Percentiles rank a stretch among this genome's conserved stretches.
Evolutionary conservation across 2,329 filamentous ascomycete species (phyloP).

Genomic region (Fusarium citri): DNA sequence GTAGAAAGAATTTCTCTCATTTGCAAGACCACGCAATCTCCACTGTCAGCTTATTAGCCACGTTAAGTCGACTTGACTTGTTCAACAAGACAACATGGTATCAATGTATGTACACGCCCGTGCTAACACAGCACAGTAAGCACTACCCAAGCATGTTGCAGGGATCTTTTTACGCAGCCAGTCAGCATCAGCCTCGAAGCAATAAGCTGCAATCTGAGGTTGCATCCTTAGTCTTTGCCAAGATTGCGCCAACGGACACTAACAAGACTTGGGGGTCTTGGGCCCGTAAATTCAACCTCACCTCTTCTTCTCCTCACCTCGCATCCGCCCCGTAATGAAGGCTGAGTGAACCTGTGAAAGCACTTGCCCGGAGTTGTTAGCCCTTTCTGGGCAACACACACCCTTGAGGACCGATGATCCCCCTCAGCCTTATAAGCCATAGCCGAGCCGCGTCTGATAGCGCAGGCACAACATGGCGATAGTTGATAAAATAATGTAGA

Average conservation of each 20-base stretch:
- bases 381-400: constrained; percentile 8
- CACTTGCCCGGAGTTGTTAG: constrained; percentile 9
- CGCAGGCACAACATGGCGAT: background rate
- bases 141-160: constrained; percentile 17
- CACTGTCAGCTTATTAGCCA: constrained; percentile 32
- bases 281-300: constrained; percentile 14
- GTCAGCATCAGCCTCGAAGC: constrained; percentile 36
- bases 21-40: constrained; percentile 2
- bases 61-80: background rate
- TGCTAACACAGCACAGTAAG: constrained; percentile 28
- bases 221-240: constrained; percentile 20
- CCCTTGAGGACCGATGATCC: background rate
- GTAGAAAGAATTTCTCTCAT: background rate
- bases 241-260: constrained; percentile 24
- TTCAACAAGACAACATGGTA: constrained; percentile 1
- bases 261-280: background rate
- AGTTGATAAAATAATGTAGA: background rate
- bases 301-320: constrained; percentile 2
- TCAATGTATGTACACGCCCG: background rate
- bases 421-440: constrained; percentile 28
- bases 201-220: constrained; percentile 32
- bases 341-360: constrained; percentile 10
- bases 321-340: constrained; percentile 4
- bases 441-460: constrained; percentile 2
- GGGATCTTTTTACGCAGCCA: constrained; percentile 8